Percentiles rank a stretch among this genome's conserved stretches.
phyloP scores from a whole-genome alignment of 78 protist species.

The Dictyostelium firmibasis region DNA sequence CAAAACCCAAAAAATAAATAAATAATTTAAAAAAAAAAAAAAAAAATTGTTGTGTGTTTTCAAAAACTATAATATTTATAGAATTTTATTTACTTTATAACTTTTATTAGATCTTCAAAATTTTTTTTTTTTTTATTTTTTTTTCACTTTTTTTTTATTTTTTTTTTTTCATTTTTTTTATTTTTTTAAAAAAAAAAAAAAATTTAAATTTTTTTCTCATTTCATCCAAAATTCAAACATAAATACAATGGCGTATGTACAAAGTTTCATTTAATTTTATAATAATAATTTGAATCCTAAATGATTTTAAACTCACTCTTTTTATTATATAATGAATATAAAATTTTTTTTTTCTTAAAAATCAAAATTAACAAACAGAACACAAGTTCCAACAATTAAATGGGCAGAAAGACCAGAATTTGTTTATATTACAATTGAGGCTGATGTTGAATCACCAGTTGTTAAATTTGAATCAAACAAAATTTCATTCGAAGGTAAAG shows the following conservation, averaged over 20 bases:
- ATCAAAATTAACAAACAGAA: not conserved
- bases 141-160: not conserved
- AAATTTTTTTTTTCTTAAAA: too few relatives aligned
- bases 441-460: not conserved
- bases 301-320: too few relatives aligned
- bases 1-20: not conserved
- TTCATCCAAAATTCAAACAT: not conserved
- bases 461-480: slow-evolving; percentile 3
- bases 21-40: not conserved
- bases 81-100: not conserved
- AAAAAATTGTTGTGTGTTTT: not conserved
- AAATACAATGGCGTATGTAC: slow-evolving; percentile 5
- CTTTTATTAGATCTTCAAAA: too few relatives aligned
- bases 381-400: slow-evolving; percentile 1
- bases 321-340: too few relatives aligned
- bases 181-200: not conserved
- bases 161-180: not conserved
- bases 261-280: not conserved
- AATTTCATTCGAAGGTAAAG: slow-evolving; percentile 12
- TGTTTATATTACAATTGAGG: slow-evolving; percentile 29
- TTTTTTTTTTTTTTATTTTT: too few relatives aligned
- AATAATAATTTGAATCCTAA: not conserved
- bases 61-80: too few relatives aligned
- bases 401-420: slow-evolving; percentile 63
- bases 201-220: not conserved